Base-by-base conservation (phyloP, 371 early-diverging fungal genomes). In the Mortierella sp. region DNA sequence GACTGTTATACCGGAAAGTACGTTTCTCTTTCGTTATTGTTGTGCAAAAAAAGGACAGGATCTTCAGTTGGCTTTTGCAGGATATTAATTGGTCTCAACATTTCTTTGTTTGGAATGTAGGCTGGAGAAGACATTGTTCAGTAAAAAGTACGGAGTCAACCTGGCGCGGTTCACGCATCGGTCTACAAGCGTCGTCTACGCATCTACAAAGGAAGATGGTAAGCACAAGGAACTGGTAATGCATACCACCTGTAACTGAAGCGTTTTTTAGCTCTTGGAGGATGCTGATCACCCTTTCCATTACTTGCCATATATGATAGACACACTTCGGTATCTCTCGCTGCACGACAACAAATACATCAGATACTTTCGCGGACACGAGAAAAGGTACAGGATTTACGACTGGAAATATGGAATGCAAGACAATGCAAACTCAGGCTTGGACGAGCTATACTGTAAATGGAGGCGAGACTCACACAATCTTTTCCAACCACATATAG, bases 201-300 rank as follows among this genome's bases (percentile, higher is more conserved):
- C 97, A 38, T 97, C 98, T 0, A 98, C 98, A 51, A 98, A 98
- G 85, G 95, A 95, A 82, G 96, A 98, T 89, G 95, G 96, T 95
- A 92, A 82, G 76, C 16, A 32, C 29, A 24, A 38, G 16, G 27
- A 65, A 41, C 41, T 4, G n/a, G 65, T 29, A 74, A 46, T 35
- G 35, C 5, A 32, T 7, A 35, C 18, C 10, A 35, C 18, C 2
- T 8, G 2, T 11, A 35, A 35, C 4, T 38, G 49, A 49, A 21
- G 49, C 21, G 16, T 21, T 18, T 18, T 35, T 5, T 5, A 16
- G 6, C 51, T 21, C 21, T 51, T 51, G 3, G 4, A 16, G 5
- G 18, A 51, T 51, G 5, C 21, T 51, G 21, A 51, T 51, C 51
- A 4, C 18, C 18, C 4, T 63, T 29, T 12, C 4, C 12, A 72